A percentile compares a stretch with the other conserved stretches of the same genome.
These are phyloP conservation scores for Rostrohypoxylon terebratum DNA, from an alignment of 495 filamentous ascomycete species.

Conservation along the genomic window DNA sequence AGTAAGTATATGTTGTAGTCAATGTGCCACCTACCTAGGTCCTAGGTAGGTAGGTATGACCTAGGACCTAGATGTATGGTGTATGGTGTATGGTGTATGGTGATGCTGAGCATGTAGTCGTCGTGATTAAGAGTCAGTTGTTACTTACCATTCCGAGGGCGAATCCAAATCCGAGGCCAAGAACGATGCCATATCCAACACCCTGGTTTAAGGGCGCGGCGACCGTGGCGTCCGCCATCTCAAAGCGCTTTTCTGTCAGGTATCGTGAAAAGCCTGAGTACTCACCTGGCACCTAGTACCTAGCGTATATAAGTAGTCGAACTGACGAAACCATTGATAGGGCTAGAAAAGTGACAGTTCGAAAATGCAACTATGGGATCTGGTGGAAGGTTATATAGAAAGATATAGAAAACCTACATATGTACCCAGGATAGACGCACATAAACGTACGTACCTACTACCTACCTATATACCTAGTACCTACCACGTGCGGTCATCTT, in stretches of 20 bases:
- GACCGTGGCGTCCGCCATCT: constrained; percentile 36
- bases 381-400: constrained; percentile 23
- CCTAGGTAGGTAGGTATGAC: too few species aligned
- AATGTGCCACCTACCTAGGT: not conserved
- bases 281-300: too few species aligned
- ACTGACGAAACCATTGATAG: not conserved
- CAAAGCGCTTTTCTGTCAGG: constrained; percentile 7
- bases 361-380: not conserved
- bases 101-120: not conserved
- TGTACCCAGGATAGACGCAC: too few species aligned
- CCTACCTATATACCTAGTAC: constrained; percentile 19
- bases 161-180: constrained; percentile 80
- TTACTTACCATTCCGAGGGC: constrained; percentile 78
- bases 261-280: constrained; percentile 8
- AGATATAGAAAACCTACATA: too few species aligned
- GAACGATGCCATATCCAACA: constrained; percentile 86
- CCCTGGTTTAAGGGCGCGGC: constrained; percentile 72
- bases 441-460: too few species aligned
- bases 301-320: too few species aligned
- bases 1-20: constrained; percentile 22
- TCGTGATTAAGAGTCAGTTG: not conserved
- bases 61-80: not conserved
- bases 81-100: too few species aligned
- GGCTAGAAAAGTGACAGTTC: constrained; percentile 4
- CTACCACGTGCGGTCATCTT: not conserved